These are phyloP conservation scores for Nigrospora osmanthi DNA, from an alignment of 2,329 filamentous ascomycete species.

Conservation along the genomic window DNA sequence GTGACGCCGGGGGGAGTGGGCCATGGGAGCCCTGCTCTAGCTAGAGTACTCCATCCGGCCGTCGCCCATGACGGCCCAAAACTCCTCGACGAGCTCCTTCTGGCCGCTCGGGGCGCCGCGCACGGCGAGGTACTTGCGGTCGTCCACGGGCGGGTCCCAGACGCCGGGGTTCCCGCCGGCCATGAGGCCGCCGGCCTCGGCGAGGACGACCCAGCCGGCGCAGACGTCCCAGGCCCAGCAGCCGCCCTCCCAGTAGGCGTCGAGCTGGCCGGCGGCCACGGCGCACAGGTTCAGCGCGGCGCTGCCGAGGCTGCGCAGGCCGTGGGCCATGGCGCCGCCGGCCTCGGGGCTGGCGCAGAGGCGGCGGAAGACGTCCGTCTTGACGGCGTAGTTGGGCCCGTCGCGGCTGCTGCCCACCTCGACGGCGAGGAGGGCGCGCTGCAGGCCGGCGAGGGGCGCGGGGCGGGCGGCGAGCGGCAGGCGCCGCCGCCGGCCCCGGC, in stretches of 20 bases:
- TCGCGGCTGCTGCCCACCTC: slow-evolving; percentile 67
- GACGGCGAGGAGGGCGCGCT: slow-evolving; percentile 55
- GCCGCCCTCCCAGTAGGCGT: slow-evolving; percentile 76
- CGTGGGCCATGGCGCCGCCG: slow-evolving; percentile 71
- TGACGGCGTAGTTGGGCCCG: slow-evolving; percentile 64
- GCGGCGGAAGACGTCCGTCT: slow-evolving; percentile 56
- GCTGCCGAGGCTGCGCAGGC: slow-evolving; percentile 60
- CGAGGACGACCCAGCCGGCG: slow-evolving; percentile 70
- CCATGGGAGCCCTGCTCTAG: no score
- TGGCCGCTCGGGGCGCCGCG: slow-evolving; percentile 52
- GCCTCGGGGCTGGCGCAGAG: slow-evolving; percentile 49
- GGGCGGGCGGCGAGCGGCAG: slow-evolving; percentile 41
- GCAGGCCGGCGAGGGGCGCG: slow-evolving; percentile 52
- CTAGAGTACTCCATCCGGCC: slow-evolving; percentile 39
- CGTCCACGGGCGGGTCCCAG: slow-evolving; percentile 57
- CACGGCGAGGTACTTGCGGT: slow-evolving; percentile 54
- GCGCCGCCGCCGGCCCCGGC: slow-evolving; percentile 24
- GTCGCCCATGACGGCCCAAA: slow-evolving; percentile 54
- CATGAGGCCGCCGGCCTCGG: slow-evolving; percentile 67
- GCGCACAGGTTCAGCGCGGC: slow-evolving; percentile 70
- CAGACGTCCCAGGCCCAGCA: slow-evolving; percentile 85
- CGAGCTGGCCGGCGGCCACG: slow-evolving; percentile 63
- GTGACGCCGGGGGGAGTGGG: no score
- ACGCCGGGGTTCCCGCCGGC: slow-evolving; percentile 65
- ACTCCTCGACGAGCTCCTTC: slow-evolving; percentile 54